phyloP scores from a whole-genome alignment of 352 stramenopile genomes.

The Blastocystis sp. region DNA sequence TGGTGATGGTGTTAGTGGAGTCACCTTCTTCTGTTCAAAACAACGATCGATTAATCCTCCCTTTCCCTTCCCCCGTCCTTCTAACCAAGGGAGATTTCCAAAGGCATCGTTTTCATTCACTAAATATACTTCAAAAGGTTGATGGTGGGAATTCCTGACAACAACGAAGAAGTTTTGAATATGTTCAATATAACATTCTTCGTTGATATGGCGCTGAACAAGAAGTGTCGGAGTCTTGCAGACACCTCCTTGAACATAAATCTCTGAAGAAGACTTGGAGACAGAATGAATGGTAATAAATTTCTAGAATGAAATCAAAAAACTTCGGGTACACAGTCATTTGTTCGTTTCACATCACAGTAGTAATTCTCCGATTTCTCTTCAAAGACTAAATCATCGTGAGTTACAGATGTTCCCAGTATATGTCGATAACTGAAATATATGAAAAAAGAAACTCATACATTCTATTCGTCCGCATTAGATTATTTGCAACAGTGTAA shows the following conservation, averaged over 20 bases:
- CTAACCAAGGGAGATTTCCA: background rate
- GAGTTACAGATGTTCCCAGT: constrained; percentile 30
- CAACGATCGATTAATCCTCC: constrained; percentile 43
- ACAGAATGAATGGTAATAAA: constrained; percentile 30
- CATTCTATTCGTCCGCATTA: constrained; percentile 54
- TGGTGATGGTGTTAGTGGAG: background rate
- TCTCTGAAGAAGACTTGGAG: constrained; percentile 34
- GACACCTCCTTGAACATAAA: background rate
- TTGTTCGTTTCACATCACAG: constrained; percentile 62
- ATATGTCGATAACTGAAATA: constrained; percentile 27
- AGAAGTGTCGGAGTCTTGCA: background rate
- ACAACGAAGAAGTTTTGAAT: constrained; percentile 56
- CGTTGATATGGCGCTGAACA: background rate
- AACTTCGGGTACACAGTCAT: background rate
- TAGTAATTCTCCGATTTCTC: constrained; percentile 43
- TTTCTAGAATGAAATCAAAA: background rate
- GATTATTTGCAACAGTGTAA: constrained; percentile 35
- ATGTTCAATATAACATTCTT: constrained; percentile 57
- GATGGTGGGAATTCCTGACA: background rate
- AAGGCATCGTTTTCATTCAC: constrained; percentile 47
- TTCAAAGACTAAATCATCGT: constrained; percentile 35
- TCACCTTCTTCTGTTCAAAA: constrained; percentile 7
- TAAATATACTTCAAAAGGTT: constrained; percentile 62
- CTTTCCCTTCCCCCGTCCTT: background rate
- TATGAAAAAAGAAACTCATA: background rate